Evolutionary conservation across 2,329 filamentous ascomycete species (phyloP).

Genomic region (Phialophora tarda): DNA sequence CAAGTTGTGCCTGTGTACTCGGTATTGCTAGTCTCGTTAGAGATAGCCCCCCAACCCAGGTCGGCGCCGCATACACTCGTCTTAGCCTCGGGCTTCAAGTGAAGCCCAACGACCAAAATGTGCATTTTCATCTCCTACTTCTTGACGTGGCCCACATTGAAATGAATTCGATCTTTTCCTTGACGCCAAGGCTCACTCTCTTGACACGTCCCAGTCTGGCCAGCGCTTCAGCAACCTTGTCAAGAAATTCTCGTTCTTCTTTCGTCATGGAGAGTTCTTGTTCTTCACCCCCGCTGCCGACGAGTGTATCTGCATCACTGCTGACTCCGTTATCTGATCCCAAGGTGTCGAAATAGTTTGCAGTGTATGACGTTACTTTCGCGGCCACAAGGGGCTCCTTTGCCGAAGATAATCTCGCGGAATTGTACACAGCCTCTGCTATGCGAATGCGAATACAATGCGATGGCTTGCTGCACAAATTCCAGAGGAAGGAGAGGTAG

Average conservation of each 20-base stretch:
- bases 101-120: not conserved
- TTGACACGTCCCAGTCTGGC: slow-evolving; percentile 88
- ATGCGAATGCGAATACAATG: slow-evolving; percentile 92
- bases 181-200: slow-evolving; percentile 80
- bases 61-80: not conserved
- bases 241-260: slow-evolving; percentile 73
- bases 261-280: slow-evolving; percentile 44
- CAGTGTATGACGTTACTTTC: slow-evolving; percentile 47
- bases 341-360: slow-evolving; percentile 55
- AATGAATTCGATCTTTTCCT: slow-evolving; percentile 83
- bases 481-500: slow-evolving; percentile 80
- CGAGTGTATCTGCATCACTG: slow-evolving; percentile 39
- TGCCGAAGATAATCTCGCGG: slow-evolving; percentile 23
- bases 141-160: slow-evolving; percentile 66
- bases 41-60: not conserved
- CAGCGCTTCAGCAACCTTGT: slow-evolving; percentile 81
- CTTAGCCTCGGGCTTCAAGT: not conserved
- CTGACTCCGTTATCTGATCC: slow-evolving; percentile 45
- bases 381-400: slow-evolving; percentile 13
- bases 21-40: not conserved
- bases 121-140: slow-evolving; percentile 36
- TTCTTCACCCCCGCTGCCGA: slow-evolving; percentile 41
- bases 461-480: slow-evolving; percentile 79
- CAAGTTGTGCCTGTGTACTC: not conserved
- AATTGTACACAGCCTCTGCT: slow-evolving; percentile 68